Conservation (phyloP, 2,329 filamentous ascomycete species). For the Teratosphaeria gauchensis region DNA sequence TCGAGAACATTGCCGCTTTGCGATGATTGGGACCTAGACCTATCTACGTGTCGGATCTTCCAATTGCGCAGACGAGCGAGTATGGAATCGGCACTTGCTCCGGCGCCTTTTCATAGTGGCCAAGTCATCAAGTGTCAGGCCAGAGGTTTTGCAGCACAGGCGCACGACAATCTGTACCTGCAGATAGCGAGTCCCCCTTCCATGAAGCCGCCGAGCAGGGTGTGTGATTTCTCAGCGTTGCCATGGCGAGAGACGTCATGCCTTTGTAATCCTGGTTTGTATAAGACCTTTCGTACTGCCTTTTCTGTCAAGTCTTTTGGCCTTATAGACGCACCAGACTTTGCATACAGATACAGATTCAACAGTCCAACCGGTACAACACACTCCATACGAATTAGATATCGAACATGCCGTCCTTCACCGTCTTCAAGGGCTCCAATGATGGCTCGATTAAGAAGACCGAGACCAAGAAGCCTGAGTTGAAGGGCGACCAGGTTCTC, state of each 20-base stretch:
- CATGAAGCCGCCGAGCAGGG: not conserved
- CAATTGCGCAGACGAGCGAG: not conserved
- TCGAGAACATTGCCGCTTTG: not conserved
- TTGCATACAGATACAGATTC: not conserved
- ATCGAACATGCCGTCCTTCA: conserved; percentile 38
- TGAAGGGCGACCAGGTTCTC: conserved; percentile 48
- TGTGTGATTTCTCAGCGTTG: not conserved
- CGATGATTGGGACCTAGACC: not conserved
- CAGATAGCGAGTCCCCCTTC: not conserved
- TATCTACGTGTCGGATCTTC: not conserved
- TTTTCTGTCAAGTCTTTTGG: not conserved
- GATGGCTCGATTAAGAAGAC: conserved; percentile 46
- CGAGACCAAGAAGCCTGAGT: conserved; percentile 37
- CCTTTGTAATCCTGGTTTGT: not conserved
- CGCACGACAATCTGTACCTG: not conserved
- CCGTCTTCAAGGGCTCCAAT: conserved; percentile 54
- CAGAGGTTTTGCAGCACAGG: not conserved
- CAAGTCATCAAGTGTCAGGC: not conserved
- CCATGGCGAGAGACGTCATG: not conserved
- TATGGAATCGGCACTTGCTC: not conserved
- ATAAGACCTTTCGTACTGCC: not conserved
- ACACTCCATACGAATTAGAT: not conserved
- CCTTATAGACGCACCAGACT: not conserved
- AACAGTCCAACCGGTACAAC: not conserved
- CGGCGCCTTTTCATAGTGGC: not conserved